phyloP scores from a whole-genome alignment of 73 alveolate genomes.

The Effrenium voratum region DNA sequence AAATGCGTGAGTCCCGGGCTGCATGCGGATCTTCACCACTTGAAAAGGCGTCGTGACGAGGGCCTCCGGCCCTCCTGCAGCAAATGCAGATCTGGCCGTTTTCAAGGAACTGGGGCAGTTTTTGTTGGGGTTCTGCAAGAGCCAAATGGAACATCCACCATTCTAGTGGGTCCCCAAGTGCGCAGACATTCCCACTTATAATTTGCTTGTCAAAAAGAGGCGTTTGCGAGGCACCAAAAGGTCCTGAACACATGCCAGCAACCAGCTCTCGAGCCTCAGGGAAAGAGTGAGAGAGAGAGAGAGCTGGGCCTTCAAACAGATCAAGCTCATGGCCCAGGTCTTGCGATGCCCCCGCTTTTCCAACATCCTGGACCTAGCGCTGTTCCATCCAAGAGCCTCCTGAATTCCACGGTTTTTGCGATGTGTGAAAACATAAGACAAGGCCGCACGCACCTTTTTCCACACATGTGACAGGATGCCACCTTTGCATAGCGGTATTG shows the following conservation, averaged over 20 bases:
- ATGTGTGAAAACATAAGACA: too few species aligned
- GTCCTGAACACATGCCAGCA: constrained; percentile 67
- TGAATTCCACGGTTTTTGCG: too few species aligned
- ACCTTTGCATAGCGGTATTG: too few species aligned
- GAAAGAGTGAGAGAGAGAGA: neutral
- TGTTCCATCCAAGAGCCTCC: too few species aligned
- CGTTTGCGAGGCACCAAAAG: too few species aligned
- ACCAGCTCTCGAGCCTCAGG: constrained; percentile 35
- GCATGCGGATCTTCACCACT: constrained; percentile 71
- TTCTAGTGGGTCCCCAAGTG: too few species aligned
- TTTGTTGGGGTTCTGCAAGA: too few species aligned
- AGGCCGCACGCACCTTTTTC: too few species aligned
- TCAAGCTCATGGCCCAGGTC: neutral
- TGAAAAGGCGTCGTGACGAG: constrained; percentile 72
- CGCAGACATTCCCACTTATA: too few species aligned
- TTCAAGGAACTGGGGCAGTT: neutral
- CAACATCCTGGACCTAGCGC: constrained; percentile 57
- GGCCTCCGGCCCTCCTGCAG: constrained; percentile 60
- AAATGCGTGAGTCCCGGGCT: neutral
- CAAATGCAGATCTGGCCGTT: neutral
- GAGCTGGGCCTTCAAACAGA: neutral
- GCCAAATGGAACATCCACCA: too few species aligned
- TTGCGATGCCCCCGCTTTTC: constrained; percentile 15
- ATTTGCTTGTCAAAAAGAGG: too few species aligned
- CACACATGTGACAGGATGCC: too few species aligned